phyloP scores from a whole-genome alignment of 2,329 filamentous ascomycete species.

The Monilinia vaccinii-corymbosi region DNA sequence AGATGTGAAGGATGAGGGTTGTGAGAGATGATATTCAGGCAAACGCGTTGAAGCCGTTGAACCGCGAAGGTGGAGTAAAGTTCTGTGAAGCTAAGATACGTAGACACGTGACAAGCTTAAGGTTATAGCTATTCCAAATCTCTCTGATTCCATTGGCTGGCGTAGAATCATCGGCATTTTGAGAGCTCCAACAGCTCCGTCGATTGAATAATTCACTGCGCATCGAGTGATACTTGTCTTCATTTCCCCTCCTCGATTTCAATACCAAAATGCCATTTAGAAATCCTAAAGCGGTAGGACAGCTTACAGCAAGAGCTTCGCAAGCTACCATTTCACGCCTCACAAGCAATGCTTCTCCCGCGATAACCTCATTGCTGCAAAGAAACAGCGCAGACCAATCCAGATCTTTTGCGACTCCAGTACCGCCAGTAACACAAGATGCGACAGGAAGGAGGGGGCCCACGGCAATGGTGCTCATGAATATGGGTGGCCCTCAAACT shows the following conservation, averaged over 20 bases:
- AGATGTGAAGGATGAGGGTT: too few relatives aligned
- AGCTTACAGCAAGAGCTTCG: constrained; percentile 26
- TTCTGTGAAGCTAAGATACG: neutral
- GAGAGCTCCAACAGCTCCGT: neutral
- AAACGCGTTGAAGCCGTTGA: constrained; percentile 5
- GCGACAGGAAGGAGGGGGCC: constrained; percentile 63
- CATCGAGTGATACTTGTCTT: neutral
- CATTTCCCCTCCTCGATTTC: neutral
- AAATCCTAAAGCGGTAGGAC: constrained; percentile 24
- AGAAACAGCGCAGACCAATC: constrained; percentile 29
- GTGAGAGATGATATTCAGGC: neutral
- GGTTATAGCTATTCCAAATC: neutral
- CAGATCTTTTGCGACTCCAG: constrained; percentile 49
- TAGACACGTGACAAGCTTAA: neutral
- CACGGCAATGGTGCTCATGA: constrained; percentile 97
- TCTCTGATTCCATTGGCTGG: neutral
- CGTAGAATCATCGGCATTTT: neutral
- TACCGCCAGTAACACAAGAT: constrained; percentile 74
- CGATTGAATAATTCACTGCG: neutral
- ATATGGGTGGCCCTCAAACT: constrained; percentile 94
- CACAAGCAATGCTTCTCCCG: constrained; percentile 24
- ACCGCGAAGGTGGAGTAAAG: neutral
- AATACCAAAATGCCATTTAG: constrained; percentile 33
- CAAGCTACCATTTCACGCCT: constrained; percentile 22
- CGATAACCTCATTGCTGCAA: constrained; percentile 30